phyloP scores from a whole-genome alignment of 2,329 filamentous ascomycete species.

The Cryphonectria nitschkei region DNA sequence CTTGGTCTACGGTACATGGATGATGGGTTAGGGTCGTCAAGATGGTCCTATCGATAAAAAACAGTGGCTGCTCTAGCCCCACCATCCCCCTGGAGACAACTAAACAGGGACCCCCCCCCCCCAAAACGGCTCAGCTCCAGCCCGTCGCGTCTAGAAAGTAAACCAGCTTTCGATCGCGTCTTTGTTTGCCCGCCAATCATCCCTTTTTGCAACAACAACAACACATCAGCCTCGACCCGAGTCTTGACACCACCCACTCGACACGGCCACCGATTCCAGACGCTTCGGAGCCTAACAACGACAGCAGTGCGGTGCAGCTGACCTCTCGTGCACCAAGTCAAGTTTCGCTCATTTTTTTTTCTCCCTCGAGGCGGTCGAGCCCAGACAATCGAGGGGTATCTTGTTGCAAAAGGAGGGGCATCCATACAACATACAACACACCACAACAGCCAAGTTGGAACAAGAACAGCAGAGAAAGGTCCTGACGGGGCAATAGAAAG shows the following conservation, averaged over 20 bases:
- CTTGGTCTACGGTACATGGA: background rate
- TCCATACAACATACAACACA: background rate
- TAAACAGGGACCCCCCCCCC: constrained; percentile 7
- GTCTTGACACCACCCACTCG: background rate
- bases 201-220: constrained; percentile 1
- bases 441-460: background rate
- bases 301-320: constrained; percentile 7
- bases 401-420: constrained; percentile 6
- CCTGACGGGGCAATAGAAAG: background rate
- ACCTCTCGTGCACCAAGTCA: background rate
- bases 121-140: background rate
- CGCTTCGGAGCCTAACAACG: background rate
- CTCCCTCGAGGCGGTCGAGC: background rate
- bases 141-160: constrained; percentile 14
- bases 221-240: background rate
- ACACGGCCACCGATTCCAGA: background rate
- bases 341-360: background rate
- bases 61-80: background rate
- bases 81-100: constrained; percentile 18
- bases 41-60: background rate
- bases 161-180: constrained; percentile 15
- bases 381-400: constrained; percentile 4
- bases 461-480: background rate
- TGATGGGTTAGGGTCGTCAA: background rate
- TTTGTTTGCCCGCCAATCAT: constrained; percentile 3